Base-by-base conservation (phyloP, 2,329 filamentous ascomycete genomes). In the Thelonectria discophora region DNA sequence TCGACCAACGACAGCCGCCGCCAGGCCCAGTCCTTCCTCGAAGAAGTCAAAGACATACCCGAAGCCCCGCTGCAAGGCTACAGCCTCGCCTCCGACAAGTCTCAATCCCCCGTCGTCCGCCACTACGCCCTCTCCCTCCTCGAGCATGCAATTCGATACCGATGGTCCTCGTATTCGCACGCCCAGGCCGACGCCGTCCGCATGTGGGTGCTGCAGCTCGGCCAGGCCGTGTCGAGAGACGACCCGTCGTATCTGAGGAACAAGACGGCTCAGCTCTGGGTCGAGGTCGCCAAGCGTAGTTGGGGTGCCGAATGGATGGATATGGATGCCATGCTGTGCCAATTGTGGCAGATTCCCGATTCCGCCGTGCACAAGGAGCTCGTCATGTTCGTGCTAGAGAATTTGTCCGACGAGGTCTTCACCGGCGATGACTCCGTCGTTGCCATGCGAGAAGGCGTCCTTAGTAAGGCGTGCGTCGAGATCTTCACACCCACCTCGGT, bases 231-330 rank as follows among this genome's bases (percentile, higher is more conserved):
- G 45, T 83, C 86, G 5, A 84, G 85, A 47, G 84, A 88, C 18
- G 94, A 98, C 74, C 92, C 93, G 3, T 77, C 85, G 32, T 99
- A 94, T 75, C 81, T 97, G 66, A 86, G 94, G 69, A 98, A 97
- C 82, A 99, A 99, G 80, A 90, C 95, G 34, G 93, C 92, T 27
- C 91, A 97, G 78, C 80, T 99, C 64, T 99, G 95, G 95, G 92
- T 94, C 8, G 95, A 98, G 77, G 84, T 97, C 55, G 93, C 94
- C 42, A 98, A 98, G 81, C 87, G 94, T 71, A 91, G 88, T 74
- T 99, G 95, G 95, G 92, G 86, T n/a, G 84, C 87, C 32, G 91
- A 95, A 64, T 99, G 96, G 95, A 88, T 91, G 81, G 89, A 96
- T 73, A 97, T 99, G 94, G 96, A 99, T 75, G 80, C 88, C 65